These are phyloP conservation scores for Aspergillus felis DNA, from an alignment of 2,329 filamentous ascomycete genomes.

Conservation along the genomic window DNA sequence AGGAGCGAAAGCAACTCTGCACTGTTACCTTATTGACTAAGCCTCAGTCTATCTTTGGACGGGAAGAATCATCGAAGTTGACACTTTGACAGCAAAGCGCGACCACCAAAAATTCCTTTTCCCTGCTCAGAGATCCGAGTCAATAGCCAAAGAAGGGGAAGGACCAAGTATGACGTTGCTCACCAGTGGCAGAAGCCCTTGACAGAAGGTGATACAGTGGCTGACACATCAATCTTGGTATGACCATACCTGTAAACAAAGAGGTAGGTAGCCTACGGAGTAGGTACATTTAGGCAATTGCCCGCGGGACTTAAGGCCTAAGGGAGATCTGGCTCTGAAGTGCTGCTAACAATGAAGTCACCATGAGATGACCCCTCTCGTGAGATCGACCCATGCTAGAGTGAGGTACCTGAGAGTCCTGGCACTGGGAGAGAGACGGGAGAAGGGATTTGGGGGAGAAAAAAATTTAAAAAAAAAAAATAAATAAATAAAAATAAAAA, in stretches of 20 bases:
- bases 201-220: background rate
- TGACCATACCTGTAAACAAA: background rate
- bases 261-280: too few relatives aligned
- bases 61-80: background rate
- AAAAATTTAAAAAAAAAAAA: background rate
- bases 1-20: slow-evolving; percentile 19
- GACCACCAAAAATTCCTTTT: background rate
- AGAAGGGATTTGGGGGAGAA: background rate
- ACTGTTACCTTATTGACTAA: slow-evolving; percentile 22
- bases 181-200: background rate
- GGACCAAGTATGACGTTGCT: background rate
- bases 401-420: background rate
- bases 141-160: background rate
- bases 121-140: too few relatives aligned
- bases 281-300: too few relatives aligned
- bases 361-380: background rate
- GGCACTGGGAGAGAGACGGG: background rate
- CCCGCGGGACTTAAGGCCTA: too few relatives aligned
- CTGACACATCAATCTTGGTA: background rate
- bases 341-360: background rate
- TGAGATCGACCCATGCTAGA: background rate
- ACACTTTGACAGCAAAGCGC: background rate
- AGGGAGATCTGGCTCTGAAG: background rate
- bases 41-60: background rate
- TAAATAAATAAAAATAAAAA: background rate